phyloP scores from a whole-genome alignment of 75 land plant species.

The Gnetum montanum region DNA sequence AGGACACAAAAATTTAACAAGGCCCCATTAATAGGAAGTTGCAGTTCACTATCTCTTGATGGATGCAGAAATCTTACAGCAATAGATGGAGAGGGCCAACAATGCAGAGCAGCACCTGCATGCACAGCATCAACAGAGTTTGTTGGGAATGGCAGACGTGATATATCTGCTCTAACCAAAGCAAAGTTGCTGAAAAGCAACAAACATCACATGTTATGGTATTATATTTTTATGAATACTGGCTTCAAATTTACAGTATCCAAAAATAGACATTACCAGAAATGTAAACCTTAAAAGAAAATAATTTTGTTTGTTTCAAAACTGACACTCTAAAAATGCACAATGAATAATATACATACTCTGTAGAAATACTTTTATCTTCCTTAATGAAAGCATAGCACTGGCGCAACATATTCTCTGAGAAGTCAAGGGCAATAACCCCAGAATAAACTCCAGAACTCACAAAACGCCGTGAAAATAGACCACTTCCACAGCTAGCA shows the following conservation, averaged over 20 bases:
- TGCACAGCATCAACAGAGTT: conserved; percentile 81
- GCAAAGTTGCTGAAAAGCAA: conserved; percentile 34
- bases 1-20: too few relatives aligned
- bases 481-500: conserved; percentile 85
- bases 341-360: too few relatives aligned
- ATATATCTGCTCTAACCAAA: conserved; percentile 81
- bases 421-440: conserved; percentile 79
- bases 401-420: conserved; percentile 75
- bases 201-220: too few relatives aligned
- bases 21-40: too few relatives aligned
- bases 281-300: too few relatives aligned
- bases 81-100: conserved; percentile 81
- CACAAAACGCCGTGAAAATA: conserved; percentile 63
- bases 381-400: conserved; percentile 44
- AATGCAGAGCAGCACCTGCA: conserved; percentile 95
- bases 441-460: conserved; percentile 52
- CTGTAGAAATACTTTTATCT: conserved; percentile 33
- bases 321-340: too few relatives aligned
- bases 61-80: conserved; percentile 55
- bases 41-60: too few relatives aligned
- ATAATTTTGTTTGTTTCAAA: too few relatives aligned
- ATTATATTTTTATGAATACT: too few relatives aligned
- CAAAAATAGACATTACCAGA: too few relatives aligned
- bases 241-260: too few relatives aligned
- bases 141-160: conserved; percentile 75